Percentiles rank a stretch among this genome's conserved stretches.
phyloP scores from a whole-genome alignment of 164 flowering plant genomes.

The Chloranthus sessilifolius region DNA sequence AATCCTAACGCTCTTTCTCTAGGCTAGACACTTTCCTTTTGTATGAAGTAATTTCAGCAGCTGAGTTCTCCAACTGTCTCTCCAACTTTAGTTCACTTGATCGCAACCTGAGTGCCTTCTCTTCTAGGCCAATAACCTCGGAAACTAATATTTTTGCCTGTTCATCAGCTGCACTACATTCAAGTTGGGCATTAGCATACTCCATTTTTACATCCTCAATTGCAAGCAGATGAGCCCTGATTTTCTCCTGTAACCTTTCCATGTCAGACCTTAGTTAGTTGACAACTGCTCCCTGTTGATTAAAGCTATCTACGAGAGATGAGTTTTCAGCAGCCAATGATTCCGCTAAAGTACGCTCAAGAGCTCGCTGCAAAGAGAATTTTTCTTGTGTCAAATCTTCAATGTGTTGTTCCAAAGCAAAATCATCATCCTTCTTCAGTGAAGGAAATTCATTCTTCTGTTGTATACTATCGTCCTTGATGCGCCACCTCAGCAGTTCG shows the following conservation, averaged over 20 bases:
- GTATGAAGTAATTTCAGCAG: constrained; percentile 68
- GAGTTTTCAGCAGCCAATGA: constrained; percentile 95
- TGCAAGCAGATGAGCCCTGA: constrained; percentile 75
- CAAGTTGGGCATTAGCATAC: constrained; percentile 77
- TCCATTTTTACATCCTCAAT: constrained; percentile 69
- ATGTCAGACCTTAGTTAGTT: constrained; percentile 72
- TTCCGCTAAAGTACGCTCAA: constrained; percentile 76
- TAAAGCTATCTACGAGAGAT: constrained; percentile 80
- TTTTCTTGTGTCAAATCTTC: constrained; percentile 99
- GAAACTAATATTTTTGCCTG: constrained; percentile 89
- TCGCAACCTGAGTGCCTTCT: constrained; percentile 89
- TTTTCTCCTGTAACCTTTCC: constrained; percentile 75
- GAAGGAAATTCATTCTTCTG: constrained; percentile 30
- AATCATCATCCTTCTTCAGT: constrained; percentile 66
- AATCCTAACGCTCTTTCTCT: constrained; percentile 80
- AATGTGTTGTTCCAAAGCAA: constrained; percentile 97
- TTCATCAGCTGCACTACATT: constrained; percentile 97
- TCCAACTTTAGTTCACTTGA: constrained; percentile 96
- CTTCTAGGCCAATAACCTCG: constrained; percentile 95
- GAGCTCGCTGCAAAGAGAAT: constrained; percentile 84
- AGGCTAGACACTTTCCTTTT: constrained; percentile 72
- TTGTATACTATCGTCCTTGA: constrained; percentile 26
- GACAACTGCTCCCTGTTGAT: constrained; percentile 85
- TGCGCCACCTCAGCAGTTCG: constrained; percentile 15
- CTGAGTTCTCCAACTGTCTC: constrained; percentile 68